Evolutionary conservation across 139 green algal species (phyloP).

Genomic region (Chlorella sp.): DNA sequence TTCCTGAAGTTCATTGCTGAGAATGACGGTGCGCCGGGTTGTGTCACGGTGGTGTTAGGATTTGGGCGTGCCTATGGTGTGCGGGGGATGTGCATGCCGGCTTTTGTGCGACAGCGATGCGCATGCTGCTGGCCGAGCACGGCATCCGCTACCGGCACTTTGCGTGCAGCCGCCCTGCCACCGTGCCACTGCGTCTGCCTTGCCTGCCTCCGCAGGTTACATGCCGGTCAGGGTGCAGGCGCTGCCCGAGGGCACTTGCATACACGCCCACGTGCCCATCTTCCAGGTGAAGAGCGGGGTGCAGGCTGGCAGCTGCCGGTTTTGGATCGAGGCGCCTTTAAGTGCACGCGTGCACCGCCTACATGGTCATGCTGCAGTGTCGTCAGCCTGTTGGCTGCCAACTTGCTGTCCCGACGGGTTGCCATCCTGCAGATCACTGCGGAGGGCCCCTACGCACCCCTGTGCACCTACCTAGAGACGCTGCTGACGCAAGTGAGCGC

Average conservation of each 20-base stretch:
- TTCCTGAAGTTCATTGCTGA: slow-evolving; percentile 87
- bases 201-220: slow-evolving; percentile 60
- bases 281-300: slow-evolving; percentile 80
- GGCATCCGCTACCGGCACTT: too few relatives aligned
- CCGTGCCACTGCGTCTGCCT: background rate
- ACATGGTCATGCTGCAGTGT: too few relatives aligned
- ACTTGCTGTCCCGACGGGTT: too few relatives aligned
- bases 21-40: slow-evolving; percentile 70
- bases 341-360: too few relatives aligned
- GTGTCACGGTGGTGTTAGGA: background rate
- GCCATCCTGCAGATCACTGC: slow-evolving; percentile 56
- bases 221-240: slow-evolving; percentile 90
- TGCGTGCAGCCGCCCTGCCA: background rate
- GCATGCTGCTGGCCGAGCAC: too few relatives aligned
- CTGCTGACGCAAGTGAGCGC: slow-evolving; percentile 59
- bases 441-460: slow-evolving; percentile 67
- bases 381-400: too few relatives aligned
- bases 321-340: too few relatives aligned
- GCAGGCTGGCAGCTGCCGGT: too few relatives aligned
- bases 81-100: too few relatives aligned
- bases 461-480: slow-evolving; percentile 93
- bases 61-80: too few relatives aligned
- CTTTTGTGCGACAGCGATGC: too few relatives aligned
- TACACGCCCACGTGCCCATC: slow-evolving; percentile 78
- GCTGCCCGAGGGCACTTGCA: slow-evolving; percentile 80